Percentiles rank a stretch among this genome's conserved stretches.
Evolutionary conservation across 352 stramenopile species (phyloP).

Genomic region (Globisporangium acanthophoron): DNA sequence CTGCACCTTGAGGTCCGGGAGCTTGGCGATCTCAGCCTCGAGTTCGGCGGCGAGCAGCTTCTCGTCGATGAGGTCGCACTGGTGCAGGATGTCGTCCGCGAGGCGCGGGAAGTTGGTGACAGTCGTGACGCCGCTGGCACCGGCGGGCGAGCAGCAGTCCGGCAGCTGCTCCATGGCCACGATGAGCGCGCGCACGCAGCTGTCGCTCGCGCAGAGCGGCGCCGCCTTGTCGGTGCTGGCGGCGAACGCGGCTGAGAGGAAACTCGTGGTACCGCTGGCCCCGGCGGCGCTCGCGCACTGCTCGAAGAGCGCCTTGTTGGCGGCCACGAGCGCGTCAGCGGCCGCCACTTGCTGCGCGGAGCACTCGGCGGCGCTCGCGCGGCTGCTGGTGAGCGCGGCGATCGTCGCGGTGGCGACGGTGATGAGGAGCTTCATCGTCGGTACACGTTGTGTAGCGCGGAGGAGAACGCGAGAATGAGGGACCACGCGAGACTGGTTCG

Average conservation of each 20-base stretch:
- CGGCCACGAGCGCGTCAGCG: slow-evolving; percentile 9
- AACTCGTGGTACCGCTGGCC: slow-evolving; percentile 4
- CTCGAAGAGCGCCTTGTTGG: slow-evolving; percentile 16
- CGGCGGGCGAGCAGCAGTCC: slow-evolving; percentile 16
- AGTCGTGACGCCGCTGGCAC: slow-evolving; percentile 1
- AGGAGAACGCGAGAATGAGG: not conserved
- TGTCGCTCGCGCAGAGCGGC: slow-evolving; percentile 13
- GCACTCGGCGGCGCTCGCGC: slow-evolving; percentile 5
- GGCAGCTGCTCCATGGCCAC: slow-evolving; percentile 22
- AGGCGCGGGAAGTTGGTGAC: slow-evolving; percentile 19
- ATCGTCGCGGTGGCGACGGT: not conserved
- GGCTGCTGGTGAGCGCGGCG: not conserved
- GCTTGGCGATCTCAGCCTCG: slow-evolving; percentile 16
- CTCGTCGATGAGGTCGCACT: slow-evolving; percentile 19
- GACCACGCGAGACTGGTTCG: no score
- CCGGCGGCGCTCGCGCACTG: not conserved
- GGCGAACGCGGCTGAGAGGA: slow-evolving; percentile 14
- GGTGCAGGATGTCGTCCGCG: slow-evolving; percentile 20
- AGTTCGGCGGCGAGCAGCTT: slow-evolving; percentile 11
- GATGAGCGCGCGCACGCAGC: slow-evolving; percentile 19
- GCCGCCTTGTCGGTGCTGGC: slow-evolving; percentile 3
- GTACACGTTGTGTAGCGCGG: not conserved
- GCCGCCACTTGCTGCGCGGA: slow-evolving; percentile 5
- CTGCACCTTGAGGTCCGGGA: slow-evolving; percentile 21
- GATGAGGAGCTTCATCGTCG: not conserved